A percentile compares a stretch with the other conserved stretches of the same genome.
phyloP scores from a whole-genome alignment of 2,329 filamentous ascomycete genomes.

The Pseudogymnoascus destructans region DNA sequence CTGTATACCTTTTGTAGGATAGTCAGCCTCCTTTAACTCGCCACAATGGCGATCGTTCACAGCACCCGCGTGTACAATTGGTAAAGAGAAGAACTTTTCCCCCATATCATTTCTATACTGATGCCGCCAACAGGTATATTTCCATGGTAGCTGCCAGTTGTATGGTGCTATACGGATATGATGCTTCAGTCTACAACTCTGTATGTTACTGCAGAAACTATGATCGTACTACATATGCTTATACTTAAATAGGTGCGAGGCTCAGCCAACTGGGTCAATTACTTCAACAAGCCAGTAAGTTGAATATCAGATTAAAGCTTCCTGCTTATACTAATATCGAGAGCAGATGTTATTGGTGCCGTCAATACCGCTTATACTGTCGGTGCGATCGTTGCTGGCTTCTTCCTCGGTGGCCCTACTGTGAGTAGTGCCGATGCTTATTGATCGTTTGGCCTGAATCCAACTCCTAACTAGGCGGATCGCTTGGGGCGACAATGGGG shows the following conservation, averaged over 20 bases:
- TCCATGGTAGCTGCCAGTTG: conserved; percentile 57
- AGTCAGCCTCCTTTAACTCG: conserved; percentile 1
- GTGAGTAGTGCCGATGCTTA: conserved; percentile 24
- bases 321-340: conserved; percentile 18
- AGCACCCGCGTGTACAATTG: conserved; percentile 6
- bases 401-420: conserved; percentile 53
- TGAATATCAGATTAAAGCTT: background rate
- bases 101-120: background rate
- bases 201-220: conserved; percentile 17
- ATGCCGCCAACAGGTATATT: conserved; percentile 40
- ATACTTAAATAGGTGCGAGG: conserved; percentile 36
- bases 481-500: conserved; percentile 48
- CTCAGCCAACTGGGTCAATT: conserved; percentile 51
- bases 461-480: conserved; percentile 32
- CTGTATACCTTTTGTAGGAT: conserved; percentile 1
- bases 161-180: conserved; percentile 65
- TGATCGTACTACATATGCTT: background rate
- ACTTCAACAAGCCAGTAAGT: conserved; percentile 35
- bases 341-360: conserved; percentile 34
- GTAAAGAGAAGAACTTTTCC: background rate
- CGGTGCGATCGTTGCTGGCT: conserved; percentile 55
- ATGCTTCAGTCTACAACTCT: conserved; percentile 62
- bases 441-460: background rate
- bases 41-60: conserved; percentile 5
- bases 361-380: conserved; percentile 61